Conservation (phyloP, 2,329 filamentous ascomycete species). For the Aureobasidium mangrovei region DNA sequence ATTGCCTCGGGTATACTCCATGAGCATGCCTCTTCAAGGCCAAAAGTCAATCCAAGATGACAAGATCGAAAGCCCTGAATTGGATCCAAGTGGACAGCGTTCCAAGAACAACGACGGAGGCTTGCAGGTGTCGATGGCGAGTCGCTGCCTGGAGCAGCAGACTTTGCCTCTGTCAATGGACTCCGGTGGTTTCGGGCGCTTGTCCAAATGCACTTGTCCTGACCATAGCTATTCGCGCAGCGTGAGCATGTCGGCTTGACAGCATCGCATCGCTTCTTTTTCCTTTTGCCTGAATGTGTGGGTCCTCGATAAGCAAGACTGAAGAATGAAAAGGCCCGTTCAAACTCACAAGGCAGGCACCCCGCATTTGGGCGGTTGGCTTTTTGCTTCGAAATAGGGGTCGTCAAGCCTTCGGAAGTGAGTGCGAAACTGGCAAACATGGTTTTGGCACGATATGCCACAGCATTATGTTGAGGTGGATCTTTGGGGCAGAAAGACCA, state of each 20-base stretch:
- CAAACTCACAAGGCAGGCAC: constrained; percentile 18
- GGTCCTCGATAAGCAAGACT: too few relatives aligned
- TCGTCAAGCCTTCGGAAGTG: constrained; percentile 13
- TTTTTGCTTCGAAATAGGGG: constrained; percentile 3
- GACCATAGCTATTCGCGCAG: constrained; percentile 16
- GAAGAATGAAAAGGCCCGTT: too few relatives aligned
- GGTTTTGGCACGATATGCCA: not conserved
- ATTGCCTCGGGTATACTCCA: constrained; percentile 7
- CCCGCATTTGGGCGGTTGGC: constrained; percentile 10
- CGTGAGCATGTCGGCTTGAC: constrained; percentile 15
- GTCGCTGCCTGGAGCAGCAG: too few relatives aligned
- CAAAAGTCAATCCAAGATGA: not conserved
- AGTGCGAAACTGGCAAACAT: constrained; percentile 19
- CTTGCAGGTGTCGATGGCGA: too few relatives aligned
- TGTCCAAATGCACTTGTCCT: not conserved
- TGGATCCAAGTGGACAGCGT: too few relatives aligned
- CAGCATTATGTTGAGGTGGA: too few relatives aligned
- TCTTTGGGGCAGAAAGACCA: too few relatives aligned
- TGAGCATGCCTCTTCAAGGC: not conserved
- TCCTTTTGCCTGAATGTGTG: not conserved
- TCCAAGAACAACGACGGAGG: too few relatives aligned
- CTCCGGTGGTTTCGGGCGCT: not conserved
- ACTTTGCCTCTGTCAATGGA: not conserved
- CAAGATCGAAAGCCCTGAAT: too few relatives aligned
- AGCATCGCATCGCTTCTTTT: constrained; percentile 20